Base-by-base conservation (phyloP, 1,139 yeast species). In the Wickerhamomyces sp. region DNA sequence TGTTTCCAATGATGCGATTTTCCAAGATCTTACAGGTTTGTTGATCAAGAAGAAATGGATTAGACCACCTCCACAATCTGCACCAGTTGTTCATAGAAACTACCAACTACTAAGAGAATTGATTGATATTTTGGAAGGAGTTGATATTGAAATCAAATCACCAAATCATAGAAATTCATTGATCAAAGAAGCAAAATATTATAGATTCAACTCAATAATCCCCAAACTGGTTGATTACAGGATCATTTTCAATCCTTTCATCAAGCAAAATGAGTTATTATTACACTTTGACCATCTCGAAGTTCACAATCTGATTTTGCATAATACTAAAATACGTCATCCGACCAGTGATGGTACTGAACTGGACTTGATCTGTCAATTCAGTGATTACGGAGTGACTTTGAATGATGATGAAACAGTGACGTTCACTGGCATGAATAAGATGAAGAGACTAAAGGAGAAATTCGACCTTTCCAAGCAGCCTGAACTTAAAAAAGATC, bases 1-100 rank as follows among this genome's bases (percentile, higher is more conserved):
- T 13, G 67, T 88, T 26, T 75, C 84, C 8, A 73, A 73, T 53
- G 76, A 78, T 41, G 64, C 78, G 8, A 58, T 78, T 35, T 69
- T 79, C 49, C 64, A 67, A 11, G 81, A 80, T 50, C 73, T 78
- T 18, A 63, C 69, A 39, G 54, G 63, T 9, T 50, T 71, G 3
- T 69, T 75, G 41, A 66, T 70, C 41, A 48, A 60, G 14, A 68
- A 67, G 42, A 50, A 52, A 23, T 58, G 58, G 56, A 64, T 82
- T 50, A 62, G 85, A 10, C 68, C 96, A 35, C 96, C 97, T 1
- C 95, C 95, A 7, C 94, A 8, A 73, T 81, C 53, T 68, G 78
- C 38, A 81, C 94, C 27, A 68, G 73, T 10, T 72, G 75, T 26
- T 65, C 76, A 75, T 44, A 68, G 93, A 49, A 77, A 73, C 86